Base-by-base conservation (phyloP, 139 green algal species). In the Penium margaritaceum region DNA sequence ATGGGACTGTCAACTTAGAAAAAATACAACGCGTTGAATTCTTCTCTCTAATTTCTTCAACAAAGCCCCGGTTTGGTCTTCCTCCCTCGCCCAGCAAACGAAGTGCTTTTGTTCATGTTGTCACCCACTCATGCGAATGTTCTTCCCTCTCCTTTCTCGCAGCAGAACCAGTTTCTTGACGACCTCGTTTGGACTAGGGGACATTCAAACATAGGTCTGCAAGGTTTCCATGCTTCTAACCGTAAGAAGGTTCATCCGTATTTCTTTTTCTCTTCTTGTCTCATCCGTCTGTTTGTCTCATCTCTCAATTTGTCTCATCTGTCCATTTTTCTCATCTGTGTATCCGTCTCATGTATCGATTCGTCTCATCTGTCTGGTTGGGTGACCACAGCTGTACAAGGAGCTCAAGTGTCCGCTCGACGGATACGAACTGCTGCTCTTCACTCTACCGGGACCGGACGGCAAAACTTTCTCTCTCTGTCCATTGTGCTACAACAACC, bases 401-500 rank as follows among this genome's bases (percentile, higher is more conserved):
- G 83, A 82, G 24, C 63, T 93, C 33, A 66, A 70, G 3, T 96
- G 91, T 75, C 89, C 88, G 0, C 84, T 96, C 63, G 86, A 93
- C 78, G 83, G 80, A 66, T 96, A 90, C 82, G 90, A 96, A 83
- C 82, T 96, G 29, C 75, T 93, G 63, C 82, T 96, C n/a, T 96
- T 88, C 80, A 85, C 68, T n/a, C 78, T 95, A n/a, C 66, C 63
- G 5, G 88, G 89, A 6, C 24, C 76, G 12, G 91, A 95, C 63
- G 90, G 85, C 68, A 92, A 93, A 72, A 91, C 79, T 2, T 91
- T 86, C 72, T 85, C 88, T 4, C 74, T 96, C 3, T 96, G 91
- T 77, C 91, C 91, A 35, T 91, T 86, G 61, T 96, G 91, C 82
- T 96, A 91, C 84, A 94, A 88, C 76, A 72, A 90, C 70, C 91